These are phyloP conservation scores for Ettlia oleoabundans DNA, from an alignment of 139 green algal species.

Conservation along the genomic window DNA sequence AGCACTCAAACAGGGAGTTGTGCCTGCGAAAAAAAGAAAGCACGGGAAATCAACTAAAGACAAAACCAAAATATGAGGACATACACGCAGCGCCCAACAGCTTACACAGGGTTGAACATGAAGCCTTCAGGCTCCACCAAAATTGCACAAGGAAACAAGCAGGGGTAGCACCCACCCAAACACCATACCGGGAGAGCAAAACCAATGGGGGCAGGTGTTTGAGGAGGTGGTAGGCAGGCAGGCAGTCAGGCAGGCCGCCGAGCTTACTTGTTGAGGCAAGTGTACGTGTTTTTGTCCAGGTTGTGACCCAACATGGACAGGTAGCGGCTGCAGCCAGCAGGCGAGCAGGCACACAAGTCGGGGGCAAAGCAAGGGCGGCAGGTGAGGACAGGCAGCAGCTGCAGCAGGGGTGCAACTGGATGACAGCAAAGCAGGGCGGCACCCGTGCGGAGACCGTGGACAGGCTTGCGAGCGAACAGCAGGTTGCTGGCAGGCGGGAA, in stretches of 20 bases:
- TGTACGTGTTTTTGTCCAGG: slow-evolving; percentile 17
- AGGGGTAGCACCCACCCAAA: no score
- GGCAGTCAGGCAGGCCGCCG: neutral
- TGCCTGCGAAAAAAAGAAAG: no score
- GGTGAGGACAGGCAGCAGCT: neutral
- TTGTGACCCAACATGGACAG: slow-evolving; percentile 33
- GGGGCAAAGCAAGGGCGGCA: neutral
- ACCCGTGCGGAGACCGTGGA: no score
- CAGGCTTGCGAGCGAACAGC: no score
- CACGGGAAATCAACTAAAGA: no score
- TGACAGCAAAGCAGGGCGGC: no score
- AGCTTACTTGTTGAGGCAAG: slow-evolving; percentile 15
- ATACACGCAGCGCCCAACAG: no score
- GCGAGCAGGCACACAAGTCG: neutral
- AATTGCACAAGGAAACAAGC: no score
- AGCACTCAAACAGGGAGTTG: slow-evolving; percentile 11
- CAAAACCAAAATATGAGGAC: no score
- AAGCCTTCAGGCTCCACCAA: neutral
- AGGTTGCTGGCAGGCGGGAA: neutral
- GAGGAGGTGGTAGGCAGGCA: neutral
- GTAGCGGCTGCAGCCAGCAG: slow-evolving; percentile 31
- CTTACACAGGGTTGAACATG: neutral
- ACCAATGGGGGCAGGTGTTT: no score
- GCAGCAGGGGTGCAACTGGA: no score
- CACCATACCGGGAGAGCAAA: no score